Evolutionary conservation across 2,329 filamentous ascomycete species (phyloP).

Genomic region (Malbranchea zuffiana): DNA sequence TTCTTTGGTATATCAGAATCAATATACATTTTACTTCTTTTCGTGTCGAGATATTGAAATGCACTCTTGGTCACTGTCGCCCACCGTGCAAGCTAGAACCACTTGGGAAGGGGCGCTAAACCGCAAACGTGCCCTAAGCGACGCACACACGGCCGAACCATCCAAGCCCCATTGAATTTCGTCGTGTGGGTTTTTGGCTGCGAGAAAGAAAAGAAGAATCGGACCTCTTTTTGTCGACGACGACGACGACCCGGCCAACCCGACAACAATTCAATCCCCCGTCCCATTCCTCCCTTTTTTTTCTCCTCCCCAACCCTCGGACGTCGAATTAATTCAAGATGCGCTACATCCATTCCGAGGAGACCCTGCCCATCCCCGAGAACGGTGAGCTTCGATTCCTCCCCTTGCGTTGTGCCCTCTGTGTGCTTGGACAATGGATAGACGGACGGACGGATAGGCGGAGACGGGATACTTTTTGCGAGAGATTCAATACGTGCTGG

Average conservation of each 20-base stretch:
- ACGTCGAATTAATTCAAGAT: constrained; percentile 58
- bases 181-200: constrained; percentile 6
- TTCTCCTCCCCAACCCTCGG: constrained; percentile 26
- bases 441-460: constrained; percentile 1
- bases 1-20: too few relatives aligned
- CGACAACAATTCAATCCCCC: constrained; percentile 19
- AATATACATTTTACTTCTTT: too few relatives aligned
- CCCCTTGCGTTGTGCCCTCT: not conserved
- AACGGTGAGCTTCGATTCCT: constrained; percentile 62
- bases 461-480: too few relatives aligned
- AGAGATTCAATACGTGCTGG: too few relatives aligned
- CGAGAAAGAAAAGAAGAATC: not conserved
- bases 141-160: constrained; percentile 26
- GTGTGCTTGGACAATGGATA: not conserved
- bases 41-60: too few relatives aligned
- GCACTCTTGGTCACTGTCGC: not conserved
- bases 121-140: constrained; percentile 30
- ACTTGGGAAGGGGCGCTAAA: constrained; percentile 20
- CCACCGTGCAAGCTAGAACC: not conserved
- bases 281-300: constrained; percentile 8
- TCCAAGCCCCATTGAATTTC: constrained; percentile 7
- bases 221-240: constrained; percentile 12
- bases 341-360: constrained; percentile 99
- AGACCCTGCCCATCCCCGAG: constrained; percentile 90
- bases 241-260: constrained; percentile 18